phyloP scores from a whole-genome alignment of 768 basidiomycete genomes.

The Ramaria rubella region DNA sequence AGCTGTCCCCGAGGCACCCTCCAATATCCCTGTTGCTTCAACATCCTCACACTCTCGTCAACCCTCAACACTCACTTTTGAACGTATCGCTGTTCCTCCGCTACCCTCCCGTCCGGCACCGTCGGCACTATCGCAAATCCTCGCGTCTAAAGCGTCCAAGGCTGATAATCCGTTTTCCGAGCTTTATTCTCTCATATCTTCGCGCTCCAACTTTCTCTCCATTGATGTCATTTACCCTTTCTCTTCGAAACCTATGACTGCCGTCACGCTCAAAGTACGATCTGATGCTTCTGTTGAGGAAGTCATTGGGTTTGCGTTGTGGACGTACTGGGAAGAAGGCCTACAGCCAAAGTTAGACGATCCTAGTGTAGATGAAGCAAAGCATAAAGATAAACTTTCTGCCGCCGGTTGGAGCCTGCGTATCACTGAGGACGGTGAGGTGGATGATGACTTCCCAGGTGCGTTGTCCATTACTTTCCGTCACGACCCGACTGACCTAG shows the following conservation, averaged over 20 bases:
- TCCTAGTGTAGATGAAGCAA: constrained; percentile 55
- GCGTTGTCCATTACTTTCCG: constrained; percentile 27
- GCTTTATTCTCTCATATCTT: constrained; percentile 79
- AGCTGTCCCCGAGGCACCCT: constrained; percentile 16
- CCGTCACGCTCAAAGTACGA: constrained; percentile 69
- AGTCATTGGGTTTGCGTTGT: constrained; percentile 88
- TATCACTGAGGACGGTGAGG: constrained; percentile 96
- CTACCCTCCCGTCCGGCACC: constrained; percentile 9
- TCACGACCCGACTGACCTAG: background rate
- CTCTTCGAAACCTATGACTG: constrained; percentile 51
- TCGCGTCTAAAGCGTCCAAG: constrained; percentile 57
- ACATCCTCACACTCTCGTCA: background rate
- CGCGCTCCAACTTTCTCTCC: constrained; percentile 53
- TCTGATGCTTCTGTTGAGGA: constrained; percentile 92
- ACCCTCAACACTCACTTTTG: constrained; percentile 33
- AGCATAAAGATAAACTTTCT: constrained; percentile 53
- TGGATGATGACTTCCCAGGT: constrained; percentile 99
- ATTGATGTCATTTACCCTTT: constrained; percentile 85
- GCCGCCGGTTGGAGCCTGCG: constrained; percentile 88
- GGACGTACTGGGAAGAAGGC: constrained; percentile 88
- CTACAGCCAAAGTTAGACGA: constrained; percentile 75
- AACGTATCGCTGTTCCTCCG: constrained; percentile 43
- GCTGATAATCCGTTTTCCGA: constrained; percentile 81
- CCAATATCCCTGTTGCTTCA: background rate
- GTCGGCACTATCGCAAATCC: constrained; percentile 68